These are phyloP conservation scores for Phialocephala sp. DNA, from an alignment of 2,329 filamentous ascomycete species.

Conservation along the genomic window DNA sequence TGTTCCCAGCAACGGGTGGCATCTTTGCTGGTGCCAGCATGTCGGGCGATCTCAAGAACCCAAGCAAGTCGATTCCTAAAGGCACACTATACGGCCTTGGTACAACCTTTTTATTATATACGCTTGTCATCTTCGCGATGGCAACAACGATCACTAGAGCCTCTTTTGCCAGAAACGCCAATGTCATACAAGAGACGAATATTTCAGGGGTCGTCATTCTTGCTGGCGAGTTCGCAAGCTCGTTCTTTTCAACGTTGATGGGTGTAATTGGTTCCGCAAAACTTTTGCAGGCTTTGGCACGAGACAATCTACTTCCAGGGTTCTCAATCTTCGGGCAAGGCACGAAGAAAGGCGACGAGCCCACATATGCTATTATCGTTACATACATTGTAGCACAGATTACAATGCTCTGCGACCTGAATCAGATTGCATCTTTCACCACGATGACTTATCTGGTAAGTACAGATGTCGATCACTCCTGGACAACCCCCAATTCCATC, in stretches of 20 bases:
- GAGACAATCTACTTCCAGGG: conserved; percentile 80
- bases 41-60: conserved; percentile 84
- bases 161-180: conserved; percentile 71
- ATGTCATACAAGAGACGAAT: conserved; percentile 83
- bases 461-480: conserved; percentile 1
- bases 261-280: conserved; percentile 86
- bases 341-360: conserved; percentile 74
- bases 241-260: conserved; percentile 86
- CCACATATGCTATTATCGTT: conserved; percentile 75
- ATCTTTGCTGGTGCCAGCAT: conserved; percentile 81
- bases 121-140: conserved; percentile 78
- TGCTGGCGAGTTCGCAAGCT: conserved; percentile 81
- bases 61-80: conserved; percentile 82
- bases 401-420: conserved; percentile 82
- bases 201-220: conserved; percentile 76
- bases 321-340: conserved; percentile 76
- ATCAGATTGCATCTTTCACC: conserved; percentile 87
- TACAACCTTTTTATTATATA: conserved; percentile 77
- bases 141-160: conserved; percentile 75
- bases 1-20: conserved; percentile 72
- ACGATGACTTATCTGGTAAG: conserved; percentile 83
- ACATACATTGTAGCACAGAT: conserved; percentile 79
- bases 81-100: conserved; percentile 81
- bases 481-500: neutral
- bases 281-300: conserved; percentile 80